A percentile compares a stretch with the other conserved stretches of the same genome.
Conservation (phyloP, 2,329 filamentous ascomycete genomes). For the Colletotrichum truncatum region DNA sequence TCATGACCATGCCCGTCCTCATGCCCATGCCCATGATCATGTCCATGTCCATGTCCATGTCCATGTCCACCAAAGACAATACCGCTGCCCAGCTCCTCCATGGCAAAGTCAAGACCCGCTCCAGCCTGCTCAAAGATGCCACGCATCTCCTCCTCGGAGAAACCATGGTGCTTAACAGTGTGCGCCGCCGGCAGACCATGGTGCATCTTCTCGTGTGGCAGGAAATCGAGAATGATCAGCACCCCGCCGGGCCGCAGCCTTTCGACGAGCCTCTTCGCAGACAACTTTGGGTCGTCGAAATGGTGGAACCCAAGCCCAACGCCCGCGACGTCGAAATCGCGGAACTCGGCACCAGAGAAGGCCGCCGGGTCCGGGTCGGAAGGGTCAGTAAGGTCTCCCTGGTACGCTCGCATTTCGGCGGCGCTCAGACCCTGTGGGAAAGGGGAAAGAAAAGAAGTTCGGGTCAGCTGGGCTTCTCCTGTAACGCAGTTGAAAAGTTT, state of each 20-base stretch:
- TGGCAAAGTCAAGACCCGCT: constrained; percentile 62
- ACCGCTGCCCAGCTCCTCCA: constrained; percentile 61
- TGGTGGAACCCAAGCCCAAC: constrained; percentile 74
- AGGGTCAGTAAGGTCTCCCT: constrained; percentile 65
- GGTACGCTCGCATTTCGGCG: constrained; percentile 64
- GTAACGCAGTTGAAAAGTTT: not conserved
- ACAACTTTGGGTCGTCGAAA: constrained; percentile 70
- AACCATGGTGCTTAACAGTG: constrained; percentile 74
- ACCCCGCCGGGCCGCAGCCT: constrained; percentile 73
- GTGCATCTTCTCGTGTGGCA: constrained; percentile 57
- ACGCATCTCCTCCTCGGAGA: constrained; percentile 66
- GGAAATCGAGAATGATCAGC: constrained; percentile 74
- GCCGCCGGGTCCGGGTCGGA: constrained; percentile 57
- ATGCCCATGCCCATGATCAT: not conserved
- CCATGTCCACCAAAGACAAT: constrained; percentile 49
- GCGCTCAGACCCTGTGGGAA: constrained; percentile 52
- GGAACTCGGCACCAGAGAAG: constrained; percentile 70
- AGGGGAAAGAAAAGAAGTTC: not conserved
- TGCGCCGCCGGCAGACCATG: constrained; percentile 38
- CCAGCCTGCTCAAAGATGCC: constrained; percentile 73
- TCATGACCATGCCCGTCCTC: constrained; percentile 24
- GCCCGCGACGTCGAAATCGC: constrained; percentile 73
- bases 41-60: constrained; percentile 13
- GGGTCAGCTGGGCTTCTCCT: constrained; percentile 1
- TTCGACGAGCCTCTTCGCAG: constrained; percentile 66